Percentiles rank a stretch among this genome's conserved stretches.
These are phyloP conservation scores for Pyrenophora tritici-repentis DNA, from an alignment of 2,329 filamentous ascomycete species.

Conservation along the genomic window DNA sequence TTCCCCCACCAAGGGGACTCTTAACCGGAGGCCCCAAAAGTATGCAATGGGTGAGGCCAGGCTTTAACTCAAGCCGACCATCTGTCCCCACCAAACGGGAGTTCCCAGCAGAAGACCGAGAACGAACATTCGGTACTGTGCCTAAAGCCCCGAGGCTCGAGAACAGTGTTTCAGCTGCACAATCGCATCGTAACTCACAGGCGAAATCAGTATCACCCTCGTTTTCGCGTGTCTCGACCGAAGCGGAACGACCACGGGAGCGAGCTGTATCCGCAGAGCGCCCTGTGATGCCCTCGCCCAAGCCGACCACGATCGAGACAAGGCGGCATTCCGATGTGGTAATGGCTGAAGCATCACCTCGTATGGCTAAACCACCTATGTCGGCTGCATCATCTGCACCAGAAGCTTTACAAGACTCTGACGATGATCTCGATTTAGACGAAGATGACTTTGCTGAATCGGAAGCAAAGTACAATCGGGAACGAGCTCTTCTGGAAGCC, in stretches of 20 bases:
- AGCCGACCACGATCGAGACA: conserved; percentile 34
- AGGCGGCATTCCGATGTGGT: conserved; percentile 43
- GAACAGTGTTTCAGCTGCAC: conserved; percentile 20
- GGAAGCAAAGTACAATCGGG: conserved; percentile 53
- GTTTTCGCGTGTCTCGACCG: conserved; percentile 21
- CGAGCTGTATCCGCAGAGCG: conserved; percentile 31
- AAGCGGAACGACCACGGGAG: conserved; percentile 24
- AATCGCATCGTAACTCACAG: conserved; percentile 26
- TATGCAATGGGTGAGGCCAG: conserved; percentile 52
- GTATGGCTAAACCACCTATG: conserved; percentile 30
- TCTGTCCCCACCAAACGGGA: conserved; percentile 54
- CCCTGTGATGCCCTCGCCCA: conserved; percentile 28
- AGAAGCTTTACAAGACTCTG: conserved; percentile 48
- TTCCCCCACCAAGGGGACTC: conserved; percentile 37
- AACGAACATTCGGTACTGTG: conserved; percentile 37
- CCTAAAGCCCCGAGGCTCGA: conserved; percentile 45
- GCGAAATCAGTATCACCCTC: conserved; percentile 33
- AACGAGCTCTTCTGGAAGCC: conserved; percentile 51
- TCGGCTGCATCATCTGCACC: conserved; percentile 41
- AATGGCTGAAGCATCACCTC: conserved; percentile 43
- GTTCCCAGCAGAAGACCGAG: conserved; percentile 50
- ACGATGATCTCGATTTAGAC: conserved; percentile 54
- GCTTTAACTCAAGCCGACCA: conserved; percentile 39
- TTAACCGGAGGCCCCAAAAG: conserved; percentile 43
- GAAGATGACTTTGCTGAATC: conserved; percentile 53